Base-by-base conservation (phyloP, 345 rosid genomes). In the Citrus reticulata region DNA sequence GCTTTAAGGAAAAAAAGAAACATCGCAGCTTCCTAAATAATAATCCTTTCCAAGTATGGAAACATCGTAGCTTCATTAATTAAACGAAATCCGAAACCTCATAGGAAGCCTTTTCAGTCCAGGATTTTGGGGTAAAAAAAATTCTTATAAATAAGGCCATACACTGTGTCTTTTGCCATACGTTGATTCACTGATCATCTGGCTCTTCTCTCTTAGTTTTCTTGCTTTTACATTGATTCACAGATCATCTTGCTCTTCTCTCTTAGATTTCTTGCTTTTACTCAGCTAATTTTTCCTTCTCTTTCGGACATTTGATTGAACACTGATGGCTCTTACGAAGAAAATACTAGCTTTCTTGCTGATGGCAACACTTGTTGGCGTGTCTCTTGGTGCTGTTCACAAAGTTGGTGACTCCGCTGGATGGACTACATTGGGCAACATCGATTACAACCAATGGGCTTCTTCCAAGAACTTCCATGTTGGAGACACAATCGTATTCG, bases 361-460 rank as follows among this genome's bases (percentile, higher is more conserved):
- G 49, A n/a, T 66, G 37, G 67, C 61, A 42, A 14, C 49, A 6
- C 4, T 62, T 20, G n/a, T 61, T 27, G 58, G 32, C n/a, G 70
- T 29, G 30, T 49, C 70, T 17, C 46, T 46, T 2, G 32, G 78
- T 32, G 70, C 70, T 42, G 49, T 25, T 25, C 25, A 25, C 25
- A 75, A 30, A 20, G 70, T 75, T n/a, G 70, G 78, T 0, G 61
- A 51, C 24, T 49, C 39, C 19, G 60, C 60, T 14, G 74, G 74
- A 20, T 70, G 74, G 61, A 49, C 7, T 51, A 9, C 22, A 2
- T 2, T 69, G 13, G 61, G 74, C 17, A 49, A 51, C 9, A n/a
- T 70, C 3, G 74, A 70, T 51, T 51, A 70, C 61, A 70, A 70
- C 27, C 17, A 30, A 6, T 51, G 61, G 74, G 78, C 69, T 64